A percentile compares a stretch with the other conserved stretches of the same genome.
These are phyloP conservation scores for Cordyceps sp. DNA, from an alignment of 2,329 filamentous ascomycete genomes.

Conservation along the genomic window DNA sequence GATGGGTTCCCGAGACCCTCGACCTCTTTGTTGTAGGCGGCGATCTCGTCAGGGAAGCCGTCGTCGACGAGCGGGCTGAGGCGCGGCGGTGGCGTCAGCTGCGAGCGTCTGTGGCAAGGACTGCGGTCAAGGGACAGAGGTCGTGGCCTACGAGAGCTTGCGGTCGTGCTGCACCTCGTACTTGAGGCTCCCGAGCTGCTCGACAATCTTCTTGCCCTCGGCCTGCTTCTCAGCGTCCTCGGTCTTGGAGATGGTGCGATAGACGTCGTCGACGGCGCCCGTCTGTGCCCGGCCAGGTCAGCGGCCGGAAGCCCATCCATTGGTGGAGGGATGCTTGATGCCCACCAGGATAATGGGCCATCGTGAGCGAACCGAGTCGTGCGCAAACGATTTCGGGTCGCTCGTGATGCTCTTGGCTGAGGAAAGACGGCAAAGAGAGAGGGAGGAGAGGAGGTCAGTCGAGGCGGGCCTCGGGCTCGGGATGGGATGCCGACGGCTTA, in stretches of 20 bases:
- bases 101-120: no score
- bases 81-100: no score
- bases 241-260: slow-evolving; percentile 47
- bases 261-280: slow-evolving; percentile 85
- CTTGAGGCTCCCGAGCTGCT: slow-evolving; percentile 67
- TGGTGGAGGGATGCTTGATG: no score
- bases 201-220: slow-evolving; percentile 78
- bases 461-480: background rate
- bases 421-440: no score
- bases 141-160: slow-evolving; percentile 55
- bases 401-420: slow-evolving; percentile 61
- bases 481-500: slow-evolving; percentile 21
- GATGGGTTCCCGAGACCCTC: slow-evolving; percentile 53
- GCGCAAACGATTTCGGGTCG: slow-evolving; percentile 77
- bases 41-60: slow-evolving; percentile 62
- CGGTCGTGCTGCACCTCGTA: slow-evolving; percentile 91
- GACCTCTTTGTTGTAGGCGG: slow-evolving; percentile 73
- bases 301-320: no score
- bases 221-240: slow-evolving; percentile 46
- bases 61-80: slow-evolving; percentile 65
- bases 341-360: slow-evolving; percentile 87
- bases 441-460: background rate
- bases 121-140: no score
- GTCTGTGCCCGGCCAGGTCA: slow-evolving; percentile 39
- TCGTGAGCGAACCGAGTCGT: slow-evolving; percentile 65